These are phyloP conservation scores for Durusdinium trenchii DNA, from an alignment of 73 alveolate species.

Conservation along the genomic window DNA sequence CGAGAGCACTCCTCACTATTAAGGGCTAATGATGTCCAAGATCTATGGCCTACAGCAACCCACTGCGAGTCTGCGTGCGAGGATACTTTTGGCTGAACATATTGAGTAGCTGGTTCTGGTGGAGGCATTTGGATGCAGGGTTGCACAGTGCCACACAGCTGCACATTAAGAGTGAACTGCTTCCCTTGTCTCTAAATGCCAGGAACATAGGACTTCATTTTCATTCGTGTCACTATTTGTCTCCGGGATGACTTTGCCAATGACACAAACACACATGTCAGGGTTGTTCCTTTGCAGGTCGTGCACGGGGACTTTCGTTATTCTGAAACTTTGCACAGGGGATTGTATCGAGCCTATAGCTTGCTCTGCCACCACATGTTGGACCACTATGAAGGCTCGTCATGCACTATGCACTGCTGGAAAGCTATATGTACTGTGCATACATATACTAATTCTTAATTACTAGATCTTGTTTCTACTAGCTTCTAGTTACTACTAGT, in stretches of 20 bases:
- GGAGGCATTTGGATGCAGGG: constrained; percentile 87
- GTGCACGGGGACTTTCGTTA: constrained; percentile 75
- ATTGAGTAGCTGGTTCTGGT: constrained; percentile 79
- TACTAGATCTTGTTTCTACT: too few relatives aligned
- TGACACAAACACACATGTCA: too few relatives aligned
- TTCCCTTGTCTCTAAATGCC: background rate
- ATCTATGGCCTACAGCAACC: too few relatives aligned
- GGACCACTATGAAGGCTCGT: constrained; percentile 77
- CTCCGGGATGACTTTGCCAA: background rate
- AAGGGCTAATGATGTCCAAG: too few relatives aligned
- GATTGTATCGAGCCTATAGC: constrained; percentile 3
- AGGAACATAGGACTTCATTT: too few relatives aligned
- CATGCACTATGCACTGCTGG: too few relatives aligned
- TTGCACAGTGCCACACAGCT: constrained; percentile 46
- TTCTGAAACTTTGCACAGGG: constrained; percentile 11
- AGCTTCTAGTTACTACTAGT: too few relatives aligned
- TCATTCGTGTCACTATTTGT: background rate
- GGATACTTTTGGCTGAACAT: constrained; percentile 75
- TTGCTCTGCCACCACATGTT: constrained; percentile 90
- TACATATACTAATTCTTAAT: too few relatives aligned
- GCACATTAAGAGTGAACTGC: background rate
- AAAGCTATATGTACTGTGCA: too few relatives aligned
- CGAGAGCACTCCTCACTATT: too few relatives aligned
- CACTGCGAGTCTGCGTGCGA: background rate
- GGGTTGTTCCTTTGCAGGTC: constrained; percentile 17